These are phyloP conservation scores for Aurantiochytrium sp. DNA, from an alignment of 108 stramenopile species.

Conservation along the genomic window DNA sequence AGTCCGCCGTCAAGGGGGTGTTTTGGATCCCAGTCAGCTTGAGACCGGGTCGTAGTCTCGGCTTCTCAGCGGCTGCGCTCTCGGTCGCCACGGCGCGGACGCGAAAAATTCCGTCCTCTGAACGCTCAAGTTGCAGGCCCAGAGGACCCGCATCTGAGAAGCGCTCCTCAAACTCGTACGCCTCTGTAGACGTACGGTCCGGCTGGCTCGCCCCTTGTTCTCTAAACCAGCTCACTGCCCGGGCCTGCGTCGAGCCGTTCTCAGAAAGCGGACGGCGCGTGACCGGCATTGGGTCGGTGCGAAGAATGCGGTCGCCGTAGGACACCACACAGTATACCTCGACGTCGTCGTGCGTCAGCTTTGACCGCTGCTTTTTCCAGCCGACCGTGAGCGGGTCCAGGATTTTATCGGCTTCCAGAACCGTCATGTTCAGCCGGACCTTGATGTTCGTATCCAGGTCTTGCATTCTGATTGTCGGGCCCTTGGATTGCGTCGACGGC, in stretches of 20 bases:
- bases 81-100: background rate
- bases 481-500: background rate
- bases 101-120: background rate
- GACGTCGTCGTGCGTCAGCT: background rate
- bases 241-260: background rate
- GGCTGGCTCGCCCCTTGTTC: background rate
- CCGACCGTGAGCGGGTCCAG: background rate
- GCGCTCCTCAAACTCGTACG: background rate
- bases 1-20: background rate
- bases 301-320: background rate
- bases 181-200: background rate
- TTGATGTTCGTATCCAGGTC: background rate
- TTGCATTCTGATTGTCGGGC: background rate
- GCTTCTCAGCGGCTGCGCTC: background rate
- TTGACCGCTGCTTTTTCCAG: background rate
- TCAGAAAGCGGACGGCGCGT: background rate
- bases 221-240: background rate
- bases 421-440: background rate
- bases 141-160: background rate
- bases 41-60: background rate
- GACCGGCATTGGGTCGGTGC: slow-evolving; percentile 1
- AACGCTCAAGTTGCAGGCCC: background rate
- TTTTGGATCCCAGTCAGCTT: background rate
- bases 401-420: background rate
- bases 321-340: slow-evolving; percentile 8